These are phyloP conservation scores for Nicotiana tabacum DNA, from an alignment of 257 asterid genomes.

Conservation along the genomic window DNA sequence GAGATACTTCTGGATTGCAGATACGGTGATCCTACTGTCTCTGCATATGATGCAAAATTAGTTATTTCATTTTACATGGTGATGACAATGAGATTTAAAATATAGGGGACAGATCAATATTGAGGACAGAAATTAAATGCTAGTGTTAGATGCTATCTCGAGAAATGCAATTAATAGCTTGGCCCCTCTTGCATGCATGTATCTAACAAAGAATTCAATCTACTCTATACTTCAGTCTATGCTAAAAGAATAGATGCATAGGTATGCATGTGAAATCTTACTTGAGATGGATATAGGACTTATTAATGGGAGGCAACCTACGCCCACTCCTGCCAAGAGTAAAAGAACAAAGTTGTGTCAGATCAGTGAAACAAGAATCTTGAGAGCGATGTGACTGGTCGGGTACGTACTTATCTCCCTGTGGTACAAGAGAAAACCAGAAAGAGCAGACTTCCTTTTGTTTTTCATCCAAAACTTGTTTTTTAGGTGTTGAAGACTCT, in stretches of 20 bases:
- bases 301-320: neutral
- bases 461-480: neutral
- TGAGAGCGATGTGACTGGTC: neutral
- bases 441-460: neutral
- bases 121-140: neutral
- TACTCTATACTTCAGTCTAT: neutral
- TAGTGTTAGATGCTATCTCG: neutral
- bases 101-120: neutral
- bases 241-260: neutral
- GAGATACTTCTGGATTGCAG: neutral
- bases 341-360: neutral
- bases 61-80: neutral
- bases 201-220: neutral
- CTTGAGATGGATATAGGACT: neutral
- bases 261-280: neutral
- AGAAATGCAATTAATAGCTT: neutral
- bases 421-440: neutral
- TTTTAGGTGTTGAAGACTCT: neutral
- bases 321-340: neutral
- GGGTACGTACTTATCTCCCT: neutral
- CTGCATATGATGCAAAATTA: neutral
- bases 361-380: neutral
- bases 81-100: neutral
- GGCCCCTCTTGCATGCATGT: neutral
- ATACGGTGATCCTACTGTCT: neutral